Conservation (phyloP, 345 rosid genomes). For the Carallia pectinifolia region DNA sequence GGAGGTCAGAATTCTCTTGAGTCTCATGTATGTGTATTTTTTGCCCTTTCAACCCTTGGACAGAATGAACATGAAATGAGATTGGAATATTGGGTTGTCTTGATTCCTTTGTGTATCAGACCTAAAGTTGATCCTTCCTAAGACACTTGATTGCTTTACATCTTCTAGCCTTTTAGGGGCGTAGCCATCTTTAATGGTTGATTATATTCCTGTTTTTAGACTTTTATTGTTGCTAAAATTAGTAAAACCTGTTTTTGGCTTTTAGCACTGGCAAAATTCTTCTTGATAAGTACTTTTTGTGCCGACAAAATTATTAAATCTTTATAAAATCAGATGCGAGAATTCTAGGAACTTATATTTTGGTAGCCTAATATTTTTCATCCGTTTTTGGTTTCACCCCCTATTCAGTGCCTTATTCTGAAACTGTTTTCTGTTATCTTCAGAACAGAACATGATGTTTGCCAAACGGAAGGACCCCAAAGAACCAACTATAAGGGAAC, state of each 20-base stretch:
- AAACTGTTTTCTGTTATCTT: slow-evolving; percentile 1
- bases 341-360: too few relatives aligned
- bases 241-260: too few relatives aligned
- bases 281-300: too few relatives aligned
- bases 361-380: too few relatives aligned
- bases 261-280: too few relatives aligned
- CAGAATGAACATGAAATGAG: background rate
- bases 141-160: background rate
- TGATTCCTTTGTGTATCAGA: too few relatives aligned
- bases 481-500: slow-evolving; percentile 4
- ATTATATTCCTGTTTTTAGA: background rate
- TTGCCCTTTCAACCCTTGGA: background rate
- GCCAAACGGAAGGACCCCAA: background rate
- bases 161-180: background rate
- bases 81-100: background rate
- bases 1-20: background rate
- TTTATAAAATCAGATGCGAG: too few relatives aligned
- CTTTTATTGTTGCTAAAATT: too few relatives aligned
- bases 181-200: background rate
- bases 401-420: background rate
- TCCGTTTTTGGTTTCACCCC: background rate
- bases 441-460: slow-evolving; percentile 15
- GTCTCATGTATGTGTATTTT: slow-evolving; percentile 3
- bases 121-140: background rate
- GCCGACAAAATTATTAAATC: too few relatives aligned